These are phyloP conservation scores for Fimicolochytrium jonesii DNA, from an alignment of 192 early-diverging fungal species.

Conservation along the genomic window DNA sequence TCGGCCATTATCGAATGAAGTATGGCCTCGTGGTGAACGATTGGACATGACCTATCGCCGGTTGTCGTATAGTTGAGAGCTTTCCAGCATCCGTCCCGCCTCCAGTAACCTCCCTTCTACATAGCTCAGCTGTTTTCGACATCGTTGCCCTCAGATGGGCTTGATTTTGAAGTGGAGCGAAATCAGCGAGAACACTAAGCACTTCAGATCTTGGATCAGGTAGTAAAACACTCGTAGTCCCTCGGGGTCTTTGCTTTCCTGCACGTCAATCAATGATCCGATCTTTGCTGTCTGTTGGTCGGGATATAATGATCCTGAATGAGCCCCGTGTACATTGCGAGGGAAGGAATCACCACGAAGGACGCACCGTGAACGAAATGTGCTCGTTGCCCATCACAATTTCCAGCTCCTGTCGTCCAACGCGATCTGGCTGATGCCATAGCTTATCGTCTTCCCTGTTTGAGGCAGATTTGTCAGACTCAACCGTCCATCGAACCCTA, in stretches of 20 bases:
- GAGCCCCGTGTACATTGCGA: not conserved
- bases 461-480: no score
- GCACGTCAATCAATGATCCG: constrained; percentile 86
- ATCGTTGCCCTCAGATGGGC: constrained; percentile 30
- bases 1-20: no score
- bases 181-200: constrained; percentile 91
- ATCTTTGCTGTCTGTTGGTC: constrained; percentile 88
- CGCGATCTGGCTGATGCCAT: constrained; percentile 88
- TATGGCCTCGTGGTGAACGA: no score
- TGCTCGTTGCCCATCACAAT: constrained; percentile 85
- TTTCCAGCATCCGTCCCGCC: no score
- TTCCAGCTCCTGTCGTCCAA: constrained; percentile 92
- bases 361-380: constrained; percentile 81
- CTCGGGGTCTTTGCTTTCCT: constrained; percentile 86
- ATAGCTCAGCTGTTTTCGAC: no score
- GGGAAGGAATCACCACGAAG: no score
- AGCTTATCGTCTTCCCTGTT: constrained; percentile 84
- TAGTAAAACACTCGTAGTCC: constrained; percentile 94
- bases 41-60: no score
- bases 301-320: not conserved
- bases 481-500: no score
- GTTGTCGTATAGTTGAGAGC: no score
- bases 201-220: constrained; percentile 96
- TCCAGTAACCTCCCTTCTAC: no score
- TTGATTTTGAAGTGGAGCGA: constrained; percentile 85